Conservation (phyloP, 306 rosid genomes). For the Quercus mongolica region DNA sequence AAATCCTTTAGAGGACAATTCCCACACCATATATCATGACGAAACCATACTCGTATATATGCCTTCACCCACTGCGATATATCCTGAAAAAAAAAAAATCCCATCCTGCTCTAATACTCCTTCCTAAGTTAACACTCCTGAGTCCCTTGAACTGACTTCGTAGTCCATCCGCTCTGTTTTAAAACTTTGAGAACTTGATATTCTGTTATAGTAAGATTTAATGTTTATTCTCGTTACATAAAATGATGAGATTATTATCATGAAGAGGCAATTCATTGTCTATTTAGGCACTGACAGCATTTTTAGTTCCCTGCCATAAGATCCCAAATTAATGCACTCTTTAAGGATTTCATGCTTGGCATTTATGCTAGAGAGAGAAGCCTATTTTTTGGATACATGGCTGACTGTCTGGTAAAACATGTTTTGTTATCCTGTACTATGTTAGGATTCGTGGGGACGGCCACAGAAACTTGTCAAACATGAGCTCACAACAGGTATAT, state of each 20-base stretch:
- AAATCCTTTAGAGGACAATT: too few species aligned
- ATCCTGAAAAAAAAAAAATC: too few species aligned
- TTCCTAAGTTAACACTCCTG: too few species aligned
- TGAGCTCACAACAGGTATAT: slow-evolving; percentile 23
- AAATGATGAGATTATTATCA: background rate
- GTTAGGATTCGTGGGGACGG: slow-evolving; percentile 44
- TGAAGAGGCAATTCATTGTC: background rate
- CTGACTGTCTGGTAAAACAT: background rate
- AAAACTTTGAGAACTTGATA: background rate
- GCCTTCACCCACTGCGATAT: too few species aligned
- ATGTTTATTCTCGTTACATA: background rate
- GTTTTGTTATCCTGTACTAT: background rate
- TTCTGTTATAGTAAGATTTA: background rate
- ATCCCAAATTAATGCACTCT: background rate
- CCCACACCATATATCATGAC: too few species aligned
- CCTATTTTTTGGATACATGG: background rate
- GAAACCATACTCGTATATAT: too few species aligned
- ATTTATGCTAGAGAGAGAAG: background rate
- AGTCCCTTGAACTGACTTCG: too few species aligned
- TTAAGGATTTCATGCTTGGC: background rate
- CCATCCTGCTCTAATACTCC: too few species aligned
- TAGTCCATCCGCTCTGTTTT: background rate
- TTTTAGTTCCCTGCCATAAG: background rate
- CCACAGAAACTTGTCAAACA: slow-evolving; percentile 39
- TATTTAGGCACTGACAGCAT: background rate